A percentile compares a stretch with the other conserved stretches of the same genome.
These are phyloP conservation scores for Aspergillus sp. DNA, from an alignment of 2,329 filamentous ascomycete species.

Conservation along the genomic window DNA sequence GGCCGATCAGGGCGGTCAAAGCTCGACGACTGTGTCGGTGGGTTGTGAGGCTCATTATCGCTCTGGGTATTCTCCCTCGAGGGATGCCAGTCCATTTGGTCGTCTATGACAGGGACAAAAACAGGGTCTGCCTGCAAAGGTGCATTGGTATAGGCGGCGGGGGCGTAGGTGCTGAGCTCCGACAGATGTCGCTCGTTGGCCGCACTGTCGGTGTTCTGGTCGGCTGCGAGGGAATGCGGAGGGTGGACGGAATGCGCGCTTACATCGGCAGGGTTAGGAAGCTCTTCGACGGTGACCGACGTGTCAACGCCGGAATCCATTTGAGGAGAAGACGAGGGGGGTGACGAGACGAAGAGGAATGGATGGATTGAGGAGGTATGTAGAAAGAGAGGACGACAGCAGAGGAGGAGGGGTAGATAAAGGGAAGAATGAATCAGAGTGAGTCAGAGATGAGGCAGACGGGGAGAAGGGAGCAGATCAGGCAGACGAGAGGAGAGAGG, in stretches of 20 bases:
- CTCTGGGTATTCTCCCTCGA: slow-evolving; percentile 1
- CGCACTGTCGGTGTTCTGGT: too few relatives aligned
- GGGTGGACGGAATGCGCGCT: slow-evolving; percentile 1
- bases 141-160: not conserved
- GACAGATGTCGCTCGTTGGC: not conserved
- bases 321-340: not conserved
- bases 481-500: slow-evolving; percentile 2
- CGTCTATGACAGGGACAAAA: slow-evolving; percentile 1
- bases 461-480: slow-evolving; percentile 5
- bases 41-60: slow-evolving; percentile 5
- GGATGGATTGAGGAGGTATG: not conserved
- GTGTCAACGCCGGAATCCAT: slow-evolving; percentile 13
- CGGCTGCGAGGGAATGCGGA: slow-evolving; percentile 1
- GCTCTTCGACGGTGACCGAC: slow-evolving; percentile 8
- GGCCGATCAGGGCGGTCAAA: too few relatives aligned
- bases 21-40: too few relatives aligned
- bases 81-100: not conserved
- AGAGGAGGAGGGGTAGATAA: not conserved
- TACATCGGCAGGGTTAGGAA: slow-evolving; percentile 3
- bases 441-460: slow-evolving; percentile 3
- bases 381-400: not conserved
- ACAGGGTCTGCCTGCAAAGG: not conserved
- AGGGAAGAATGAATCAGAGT: not conserved
- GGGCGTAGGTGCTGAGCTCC: not conserved
- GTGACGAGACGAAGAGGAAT: not conserved